phyloP scores from a whole-genome alignment of 78 protist genomes.

The Dictyostelium intermedium region DNA sequence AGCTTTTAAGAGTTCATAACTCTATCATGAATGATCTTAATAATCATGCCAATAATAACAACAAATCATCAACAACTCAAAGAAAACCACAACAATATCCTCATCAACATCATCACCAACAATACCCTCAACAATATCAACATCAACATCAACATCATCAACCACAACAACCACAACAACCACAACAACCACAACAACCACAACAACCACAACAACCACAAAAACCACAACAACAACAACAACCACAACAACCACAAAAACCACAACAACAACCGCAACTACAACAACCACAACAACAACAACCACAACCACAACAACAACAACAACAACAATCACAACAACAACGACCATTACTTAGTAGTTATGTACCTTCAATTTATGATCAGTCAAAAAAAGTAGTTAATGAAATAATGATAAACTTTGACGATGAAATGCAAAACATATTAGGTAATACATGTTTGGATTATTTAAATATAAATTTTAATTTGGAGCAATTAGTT shows the following conservation, averaged over 20 bases:
- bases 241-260: not conserved
- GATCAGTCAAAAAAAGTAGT: not conserved
- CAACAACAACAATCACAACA: not conserved
- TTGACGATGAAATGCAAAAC: not conserved
- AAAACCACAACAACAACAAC: not conserved
- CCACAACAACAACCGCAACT: not conserved
- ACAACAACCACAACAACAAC: not conserved
- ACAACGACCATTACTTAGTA: not conserved
- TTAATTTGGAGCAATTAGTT: not conserved
- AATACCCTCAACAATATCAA: no score
- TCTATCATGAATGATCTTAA: not conserved
- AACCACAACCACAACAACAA: not conserved
- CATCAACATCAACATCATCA: not conserved
- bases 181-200: not conserved
- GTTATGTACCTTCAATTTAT: not conserved
- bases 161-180: not conserved
- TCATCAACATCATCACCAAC: no score
- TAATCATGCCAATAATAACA: no score
- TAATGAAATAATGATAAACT: not conserved
- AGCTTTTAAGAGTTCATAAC: not conserved
- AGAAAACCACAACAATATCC: not conserved
- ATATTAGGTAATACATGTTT: not conserved
- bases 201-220: not conserved
- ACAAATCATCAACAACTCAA: not conserved
- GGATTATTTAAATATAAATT: not conserved